phyloP scores from a whole-genome alignment of 2,329 filamentous ascomycete species.

The Aspergillus fumigatus region DNA sequence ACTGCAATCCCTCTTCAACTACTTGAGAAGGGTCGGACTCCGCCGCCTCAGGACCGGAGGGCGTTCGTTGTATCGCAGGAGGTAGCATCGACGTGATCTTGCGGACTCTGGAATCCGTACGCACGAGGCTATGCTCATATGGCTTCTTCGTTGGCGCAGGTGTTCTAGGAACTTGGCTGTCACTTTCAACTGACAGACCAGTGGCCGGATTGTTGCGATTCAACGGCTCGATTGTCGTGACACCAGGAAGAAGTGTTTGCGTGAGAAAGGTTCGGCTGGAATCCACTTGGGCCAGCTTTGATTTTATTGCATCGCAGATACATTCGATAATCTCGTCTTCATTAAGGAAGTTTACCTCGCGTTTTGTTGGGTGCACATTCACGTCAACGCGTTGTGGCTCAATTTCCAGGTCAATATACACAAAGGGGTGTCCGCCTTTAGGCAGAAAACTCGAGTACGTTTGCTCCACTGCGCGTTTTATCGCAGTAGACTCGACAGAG shows the following conservation, averaged over 20 bases:
- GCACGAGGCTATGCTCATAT: slow-evolving; percentile 82
- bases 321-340: slow-evolving; percentile 92
- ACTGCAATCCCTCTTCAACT: slow-evolving; percentile 55
- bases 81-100: slow-evolving; percentile 97
- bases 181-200: slow-evolving; percentile 18
- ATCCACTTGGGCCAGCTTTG: slow-evolving; percentile 78
- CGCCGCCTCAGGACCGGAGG: slow-evolving; percentile 19
- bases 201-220: slow-evolving; percentile 15
- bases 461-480: slow-evolving; percentile 88
- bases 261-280: slow-evolving; percentile 92
- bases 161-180: slow-evolving; percentile 36
- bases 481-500: slow-evolving; percentile 79
- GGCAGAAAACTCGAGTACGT: slow-evolving; percentile 83
- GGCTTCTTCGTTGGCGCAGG: slow-evolving; percentile 47
- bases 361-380: slow-evolving; percentile 95
- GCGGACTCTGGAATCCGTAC: slow-evolving; percentile 80
- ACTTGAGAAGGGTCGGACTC: slow-evolving; percentile 28
- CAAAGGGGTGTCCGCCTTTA: slow-evolving; percentile 89
- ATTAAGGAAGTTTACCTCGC: slow-evolving; percentile 94
- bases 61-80: slow-evolving; percentile 41
- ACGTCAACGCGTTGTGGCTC: slow-evolving; percentile 91
- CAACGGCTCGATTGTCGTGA: slow-evolving; percentile 43
- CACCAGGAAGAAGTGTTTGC: slow-evolving; percentile 77
- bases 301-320: slow-evolving; percentile 74
- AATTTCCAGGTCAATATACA: slow-evolving; percentile 88